Evolutionary conservation across 768 basidiomycete genomes (phyloP), one percentile per base, ranked within the genome.

Genomic region (Tricholoma matsutake): DNA sequence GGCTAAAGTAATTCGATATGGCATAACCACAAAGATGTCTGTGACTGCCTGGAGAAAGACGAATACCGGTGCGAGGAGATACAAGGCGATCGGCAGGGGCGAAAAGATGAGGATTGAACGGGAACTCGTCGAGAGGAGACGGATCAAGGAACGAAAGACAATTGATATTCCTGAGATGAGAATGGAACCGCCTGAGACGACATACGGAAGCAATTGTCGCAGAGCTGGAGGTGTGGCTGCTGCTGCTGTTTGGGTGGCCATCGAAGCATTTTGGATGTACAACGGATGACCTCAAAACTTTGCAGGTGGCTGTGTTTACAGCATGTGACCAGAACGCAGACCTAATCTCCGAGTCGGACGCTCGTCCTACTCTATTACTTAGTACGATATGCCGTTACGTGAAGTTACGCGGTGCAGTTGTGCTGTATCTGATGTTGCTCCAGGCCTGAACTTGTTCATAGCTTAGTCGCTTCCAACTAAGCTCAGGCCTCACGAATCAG

Each of bases 61-160:
- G 31, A 76, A 67, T 54, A 82, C 54, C 1, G 87, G 87, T 2
- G 81, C 78, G 54, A 88, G 65, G 37, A 84, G 34, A 64, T 82
- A 83, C 5, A 74, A 59, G 5, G 77, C 54, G 6, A 77, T 66
- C 4, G 68, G 74, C 28, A 69, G 68, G 61, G 63, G 74, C 25
- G 65, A 70, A 16, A 65, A 65, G 22, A 63, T 62, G 61, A 62
- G 57, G 58, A 65, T 35, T n/a, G 56, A 60, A 29, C 49, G 56
- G 2, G 59, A 51, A 10, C 41, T 18, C 16, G 56, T 16, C 5
- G 63, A 62, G 18, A 63, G 25, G 51, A 57, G 31, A 25, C 43
- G 53, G 32, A 16, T 62, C 2, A 58, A 6, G 51, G 62, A 60
- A 32, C 51, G 51, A 54, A 56, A 32, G 28, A 65, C 10, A 20